Base-by-base conservation (phyloP, 306 rosid species). In the Trifolium fragiferum region DNA sequence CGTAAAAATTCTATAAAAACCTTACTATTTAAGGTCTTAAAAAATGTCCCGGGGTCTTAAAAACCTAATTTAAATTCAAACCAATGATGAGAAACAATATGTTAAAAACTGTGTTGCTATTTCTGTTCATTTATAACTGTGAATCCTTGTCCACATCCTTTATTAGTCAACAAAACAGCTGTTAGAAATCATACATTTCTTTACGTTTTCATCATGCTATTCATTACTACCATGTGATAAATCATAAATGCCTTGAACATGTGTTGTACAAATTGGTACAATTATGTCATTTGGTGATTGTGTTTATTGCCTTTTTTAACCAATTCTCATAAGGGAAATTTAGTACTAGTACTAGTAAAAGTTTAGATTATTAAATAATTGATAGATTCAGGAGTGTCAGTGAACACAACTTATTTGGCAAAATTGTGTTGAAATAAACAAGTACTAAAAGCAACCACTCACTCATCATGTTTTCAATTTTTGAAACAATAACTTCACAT, bases 341-440 rank as follows among this genome's bases (percentile, higher is more conserved):
- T 11, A 16, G 7, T 50, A 16, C 11, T n/a, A 37, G 40, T 30
- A 30, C 33, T 30, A n/a, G 3, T n/a, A 49, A 49, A 49, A 49
- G 10, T 55, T 55, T 58, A 58, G 8, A 57, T 57, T 10, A 13
- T 23, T 57, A 57, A 57, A 57, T 12, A 55, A 55, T 25, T 13
- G 35, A 13, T 59, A 59, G 6, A 18, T 59, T 13, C n/a, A 27
- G 16, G 11, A 27, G 10, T 6, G 40, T 59, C 8, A 19, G 40
- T 27, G 40, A 59, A 15, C 20, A 6, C 20, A 59, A 27, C 65
- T 16, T 33, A 62, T 33, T 16, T 62, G 25, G 35, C 44, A 15
- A 15, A 15, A 32, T 64, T 64, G 50, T 41, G 14, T 66, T 66
- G 71, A 66, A 43, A 43, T 40, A 43, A 13, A 43, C 55, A 43